phyloP scores from a whole-genome alignment of 2,329 filamentous ascomycete genomes.

The Trichophyton verrucosum region DNA sequence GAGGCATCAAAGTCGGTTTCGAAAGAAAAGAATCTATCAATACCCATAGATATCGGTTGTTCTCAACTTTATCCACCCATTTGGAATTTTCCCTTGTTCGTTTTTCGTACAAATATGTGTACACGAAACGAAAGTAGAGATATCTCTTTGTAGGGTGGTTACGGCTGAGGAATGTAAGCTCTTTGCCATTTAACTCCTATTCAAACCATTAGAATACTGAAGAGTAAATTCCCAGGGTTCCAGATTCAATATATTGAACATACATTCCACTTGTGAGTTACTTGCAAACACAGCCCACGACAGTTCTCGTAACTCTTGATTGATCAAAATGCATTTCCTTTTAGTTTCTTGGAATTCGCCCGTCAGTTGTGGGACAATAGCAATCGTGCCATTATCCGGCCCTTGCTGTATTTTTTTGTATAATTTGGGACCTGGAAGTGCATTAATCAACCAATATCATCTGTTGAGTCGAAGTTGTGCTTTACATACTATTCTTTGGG shows the following conservation, averaged over 20 bases:
- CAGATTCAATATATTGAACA: background rate
- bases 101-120: constrained; percentile 12
- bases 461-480: background rate
- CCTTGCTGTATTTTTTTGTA: constrained; percentile 5
- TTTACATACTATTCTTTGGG: background rate
- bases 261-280: background rate
- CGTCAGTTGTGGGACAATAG: constrained; percentile 10
- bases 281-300: no score
- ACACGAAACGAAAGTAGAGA: constrained; percentile 16
- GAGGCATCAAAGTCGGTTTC: background rate
- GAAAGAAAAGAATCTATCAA: constrained; percentile 1
- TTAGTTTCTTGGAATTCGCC: background rate
- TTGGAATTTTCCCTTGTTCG: background rate
- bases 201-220: background rate
- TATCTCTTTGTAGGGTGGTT: constrained; percentile 14
- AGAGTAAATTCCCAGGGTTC: background rate
- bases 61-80: constrained; percentile 2
- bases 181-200: constrained; percentile 14
- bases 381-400: constrained; percentile 13
- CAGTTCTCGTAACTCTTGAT: background rate
- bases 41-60: background rate
- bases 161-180: constrained; percentile 11
- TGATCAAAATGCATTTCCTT: background rate
- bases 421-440: constrained; percentile 5
- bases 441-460: background rate